A percentile compares a stretch with the other conserved stretches of the same genome.
Evolutionary conservation across 495 filamentous ascomycete species (phyloP).

Genomic region (Aspergillus carlsbadensis): DNA sequence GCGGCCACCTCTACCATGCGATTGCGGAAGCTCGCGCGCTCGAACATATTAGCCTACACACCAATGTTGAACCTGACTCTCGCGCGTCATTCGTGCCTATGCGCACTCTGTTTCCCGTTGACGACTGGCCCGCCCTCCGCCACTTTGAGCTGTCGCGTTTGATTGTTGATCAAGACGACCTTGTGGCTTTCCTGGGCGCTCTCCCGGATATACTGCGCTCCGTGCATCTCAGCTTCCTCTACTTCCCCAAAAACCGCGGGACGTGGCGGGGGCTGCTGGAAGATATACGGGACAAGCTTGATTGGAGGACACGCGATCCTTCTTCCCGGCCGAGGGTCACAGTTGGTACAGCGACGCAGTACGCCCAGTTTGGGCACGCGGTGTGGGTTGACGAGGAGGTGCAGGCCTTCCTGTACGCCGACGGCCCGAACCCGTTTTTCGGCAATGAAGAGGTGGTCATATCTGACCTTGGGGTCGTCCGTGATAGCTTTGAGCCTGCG

Average conservation of each 20-base stretch:
- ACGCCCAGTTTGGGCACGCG: background rate
- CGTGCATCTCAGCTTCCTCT: slow-evolving; percentile 17
- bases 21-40: background rate
- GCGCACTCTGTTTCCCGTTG: slow-evolving; percentile 21
- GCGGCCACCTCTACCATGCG: background rate
- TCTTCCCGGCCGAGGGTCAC: slow-evolving; percentile 4
- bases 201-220: slow-evolving; percentile 18
- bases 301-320: slow-evolving; percentile 11
- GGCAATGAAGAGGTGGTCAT: too few species aligned
- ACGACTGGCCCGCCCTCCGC: slow-evolving; percentile 21
- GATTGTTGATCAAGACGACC: slow-evolving; percentile 16
- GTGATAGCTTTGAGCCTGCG: too few species aligned
- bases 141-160: slow-evolving; percentile 29
- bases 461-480: too few species aligned
- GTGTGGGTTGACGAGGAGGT: slow-evolving; percentile 14
- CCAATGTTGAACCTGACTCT: background rate
- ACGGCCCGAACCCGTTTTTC: slow-evolving; percentile 10
- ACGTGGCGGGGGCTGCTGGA: slow-evolving; percentile 8
- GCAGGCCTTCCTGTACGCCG: slow-evolving; percentile 3
- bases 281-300: slow-evolving; percentile 13
- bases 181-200: slow-evolving; percentile 16
- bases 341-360: background rate
- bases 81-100: slow-evolving; percentile 6
- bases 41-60: background rate
- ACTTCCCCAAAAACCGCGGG: slow-evolving; percentile 16